These are phyloP conservation scores for Ogataea methylovora DNA, from an alignment of 805 yeast genomes.

Conservation along the genomic window DNA sequence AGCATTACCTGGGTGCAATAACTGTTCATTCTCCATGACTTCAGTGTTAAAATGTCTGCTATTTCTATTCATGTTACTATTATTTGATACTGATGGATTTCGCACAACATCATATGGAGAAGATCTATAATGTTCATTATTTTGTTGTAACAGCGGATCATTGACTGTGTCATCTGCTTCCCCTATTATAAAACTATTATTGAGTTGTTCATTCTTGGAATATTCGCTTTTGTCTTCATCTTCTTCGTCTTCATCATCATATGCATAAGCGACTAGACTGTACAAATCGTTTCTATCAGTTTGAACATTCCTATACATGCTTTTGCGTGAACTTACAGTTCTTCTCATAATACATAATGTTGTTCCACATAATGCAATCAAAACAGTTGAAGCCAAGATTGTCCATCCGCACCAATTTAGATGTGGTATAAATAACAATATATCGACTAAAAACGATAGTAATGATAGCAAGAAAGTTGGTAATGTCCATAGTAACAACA, in stretches of 20 bases:
- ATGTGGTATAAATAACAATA: conserved; percentile 68
- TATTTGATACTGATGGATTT: no score
- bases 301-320: conserved; percentile 1
- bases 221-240: neutral
- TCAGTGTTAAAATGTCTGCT: no score
- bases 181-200: no score
- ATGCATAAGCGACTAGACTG: conserved; percentile 8
- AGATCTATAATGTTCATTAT: no score
- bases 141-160: no score
- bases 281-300: conserved; percentile 7
- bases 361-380: conserved; percentile 57
- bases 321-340: conserved; percentile 43
- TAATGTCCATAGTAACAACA: conserved; percentile 50
- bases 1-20: no score
- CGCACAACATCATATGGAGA: no score
- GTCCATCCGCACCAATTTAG: conserved; percentile 85
- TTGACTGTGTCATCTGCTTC: no score
- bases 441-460: conserved; percentile 75
- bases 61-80: no score
- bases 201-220: no score
- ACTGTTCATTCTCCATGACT: no score
- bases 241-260: conserved; percentile 2
- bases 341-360: conserved; percentile 68
- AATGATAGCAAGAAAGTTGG: conserved; percentile 64
- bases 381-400: conserved; percentile 58